These are phyloP conservation scores for Fusarium xyrophilum DNA, from an alignment of 2,329 filamentous ascomycete species.

Conservation along the genomic window DNA sequence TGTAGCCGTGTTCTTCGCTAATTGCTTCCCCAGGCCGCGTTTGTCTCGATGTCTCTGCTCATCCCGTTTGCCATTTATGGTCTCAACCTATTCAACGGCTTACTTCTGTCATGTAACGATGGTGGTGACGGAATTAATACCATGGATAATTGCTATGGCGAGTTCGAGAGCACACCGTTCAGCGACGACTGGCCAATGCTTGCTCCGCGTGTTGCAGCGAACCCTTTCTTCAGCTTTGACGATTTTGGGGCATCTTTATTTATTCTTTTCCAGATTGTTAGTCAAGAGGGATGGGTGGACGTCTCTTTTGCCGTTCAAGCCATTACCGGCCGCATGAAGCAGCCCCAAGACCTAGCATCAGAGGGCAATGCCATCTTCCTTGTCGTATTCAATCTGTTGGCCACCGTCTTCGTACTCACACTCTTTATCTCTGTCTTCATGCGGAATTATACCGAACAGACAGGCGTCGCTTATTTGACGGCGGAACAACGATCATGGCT, in stretches of 20 bases:
- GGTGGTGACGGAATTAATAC: slow-evolving; percentile 61
- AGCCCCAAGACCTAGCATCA: slow-evolving; percentile 72
- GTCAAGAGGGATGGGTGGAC: slow-evolving; percentile 96
- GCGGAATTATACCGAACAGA: slow-evolving; percentile 99
- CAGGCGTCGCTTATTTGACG: slow-evolving; percentile 93
- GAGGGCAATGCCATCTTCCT: slow-evolving; percentile 94
- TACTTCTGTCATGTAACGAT: slow-evolving; percentile 78
- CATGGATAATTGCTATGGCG: slow-evolving; percentile 80
- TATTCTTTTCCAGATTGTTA: slow-evolving; percentile 98
- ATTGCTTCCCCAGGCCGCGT: slow-evolving; percentile 66
- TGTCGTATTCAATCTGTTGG: slow-evolving; percentile 93
- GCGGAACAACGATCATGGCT: slow-evolving; percentile 97
- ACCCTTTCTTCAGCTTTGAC: slow-evolving; percentile 91
- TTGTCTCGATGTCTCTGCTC: slow-evolving; percentile 91
- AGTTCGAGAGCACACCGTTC: slow-evolving; percentile 78
- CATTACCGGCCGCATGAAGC: slow-evolving; percentile 77
- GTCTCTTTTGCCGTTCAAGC: slow-evolving; percentile 86
- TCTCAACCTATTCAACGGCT: slow-evolving; percentile 87
- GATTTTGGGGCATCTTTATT: slow-evolving; percentile 93
- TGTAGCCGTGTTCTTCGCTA: background rate
- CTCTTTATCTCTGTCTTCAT: slow-evolving; percentile 99
- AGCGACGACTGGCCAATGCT: slow-evolving; percentile 78
- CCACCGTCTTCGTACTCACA: slow-evolving; percentile 94
- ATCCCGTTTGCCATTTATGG: slow-evolving; percentile 98
- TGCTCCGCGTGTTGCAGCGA: slow-evolving; percentile 79